Percentiles rank a stretch among this genome's conserved stretches.
Evolutionary conservation across 257 asterid species (phyloP).

Genomic region (Hygrophila difformis): DNA sequence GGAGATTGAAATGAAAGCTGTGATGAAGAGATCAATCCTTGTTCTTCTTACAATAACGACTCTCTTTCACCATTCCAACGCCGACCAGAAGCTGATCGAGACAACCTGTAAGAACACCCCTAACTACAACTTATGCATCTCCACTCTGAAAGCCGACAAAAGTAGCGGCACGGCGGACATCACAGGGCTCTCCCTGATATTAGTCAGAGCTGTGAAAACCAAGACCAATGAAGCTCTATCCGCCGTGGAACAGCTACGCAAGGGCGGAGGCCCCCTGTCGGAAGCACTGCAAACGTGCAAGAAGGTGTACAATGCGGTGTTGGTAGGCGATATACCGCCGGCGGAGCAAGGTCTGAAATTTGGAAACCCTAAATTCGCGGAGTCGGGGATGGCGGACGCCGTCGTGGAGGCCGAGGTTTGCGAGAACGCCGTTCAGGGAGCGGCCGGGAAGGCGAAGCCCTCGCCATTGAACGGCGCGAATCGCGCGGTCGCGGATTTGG

Average conservation of each 20-base stretch:
- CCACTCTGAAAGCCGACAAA: constrained; percentile 16
- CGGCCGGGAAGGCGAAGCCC: not conserved
- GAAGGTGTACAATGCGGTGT: constrained; percentile 20
- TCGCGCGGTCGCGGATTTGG: constrained; percentile 21
- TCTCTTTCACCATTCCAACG: not conserved
- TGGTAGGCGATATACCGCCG: constrained; percentile 27
- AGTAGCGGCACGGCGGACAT: constrained; percentile 19
- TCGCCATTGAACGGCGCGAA: constrained; percentile 25
- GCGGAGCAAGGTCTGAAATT: constrained; percentile 27
- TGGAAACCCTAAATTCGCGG: constrained; percentile 55
- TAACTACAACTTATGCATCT: constrained; percentile 40
- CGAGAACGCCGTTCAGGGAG: constrained; percentile 19
- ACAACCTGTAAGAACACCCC: constrained; percentile 50
- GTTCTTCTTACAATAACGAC: no score
- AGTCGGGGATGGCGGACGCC: constrained; percentile 44
- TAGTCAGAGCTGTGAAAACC: constrained; percentile 28
- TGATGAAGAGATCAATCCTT: no score
- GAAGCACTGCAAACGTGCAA: constrained; percentile 19
- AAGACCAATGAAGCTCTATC: constrained; percentile 15
- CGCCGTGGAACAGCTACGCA: constrained; percentile 11
- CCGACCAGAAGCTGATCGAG: constrained; percentile 14
- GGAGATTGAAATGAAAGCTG: no score
- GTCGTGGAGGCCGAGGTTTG: constrained; percentile 37
- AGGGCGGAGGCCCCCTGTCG: constrained; percentile 7
- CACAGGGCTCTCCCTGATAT: constrained; percentile 26